phyloP scores from a whole-genome alignment of 1,139 yeast genomes.

The Pichia sp. region DNA sequence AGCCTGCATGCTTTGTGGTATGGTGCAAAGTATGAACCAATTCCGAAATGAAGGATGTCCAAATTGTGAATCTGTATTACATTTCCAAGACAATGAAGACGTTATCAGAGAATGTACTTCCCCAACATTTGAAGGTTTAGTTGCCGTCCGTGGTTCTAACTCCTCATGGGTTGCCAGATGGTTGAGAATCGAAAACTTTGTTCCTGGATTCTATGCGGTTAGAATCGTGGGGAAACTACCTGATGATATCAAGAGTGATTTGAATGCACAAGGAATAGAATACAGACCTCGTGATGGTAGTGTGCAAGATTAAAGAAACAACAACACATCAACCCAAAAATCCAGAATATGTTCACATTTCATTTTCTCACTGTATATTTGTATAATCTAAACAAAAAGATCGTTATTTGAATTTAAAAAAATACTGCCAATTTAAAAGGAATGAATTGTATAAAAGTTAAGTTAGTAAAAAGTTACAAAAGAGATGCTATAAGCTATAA shows the following conservation, averaged over 20 bases:
- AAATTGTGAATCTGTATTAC: conserved; percentile 89
- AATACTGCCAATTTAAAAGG: no score
- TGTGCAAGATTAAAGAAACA: conserved; percentile 39
- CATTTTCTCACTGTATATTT: no score
- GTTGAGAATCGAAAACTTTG: conserved; percentile 89
- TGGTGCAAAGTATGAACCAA: conserved; percentile 71
- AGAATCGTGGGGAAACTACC: conserved; percentile 92
- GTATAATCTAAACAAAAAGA: no score
- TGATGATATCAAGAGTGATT: conserved; percentile 72
- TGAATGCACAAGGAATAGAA: conserved; percentile 70
- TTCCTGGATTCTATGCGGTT: conserved; percentile 90
- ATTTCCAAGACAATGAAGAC: conserved; percentile 70
- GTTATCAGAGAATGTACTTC: conserved; percentile 91
- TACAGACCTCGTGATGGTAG: conserved; percentile 98
- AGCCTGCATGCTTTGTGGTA: conserved; percentile 97
- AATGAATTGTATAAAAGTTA: no score
- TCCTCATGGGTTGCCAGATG: conserved; percentile 97
- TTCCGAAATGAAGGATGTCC: conserved; percentile 92
- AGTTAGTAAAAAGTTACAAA: no score
- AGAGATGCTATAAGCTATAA: no score
- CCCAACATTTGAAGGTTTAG: conserved; percentile 94
- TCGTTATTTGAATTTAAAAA: no score
- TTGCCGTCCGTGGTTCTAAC: conserved; percentile 84
- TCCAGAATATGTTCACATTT: neutral
- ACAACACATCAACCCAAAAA: no score